Conservation (phyloP, 2,329 filamentous ascomycete genomes). For the Pseudogymnoascus sp. region DNA sequence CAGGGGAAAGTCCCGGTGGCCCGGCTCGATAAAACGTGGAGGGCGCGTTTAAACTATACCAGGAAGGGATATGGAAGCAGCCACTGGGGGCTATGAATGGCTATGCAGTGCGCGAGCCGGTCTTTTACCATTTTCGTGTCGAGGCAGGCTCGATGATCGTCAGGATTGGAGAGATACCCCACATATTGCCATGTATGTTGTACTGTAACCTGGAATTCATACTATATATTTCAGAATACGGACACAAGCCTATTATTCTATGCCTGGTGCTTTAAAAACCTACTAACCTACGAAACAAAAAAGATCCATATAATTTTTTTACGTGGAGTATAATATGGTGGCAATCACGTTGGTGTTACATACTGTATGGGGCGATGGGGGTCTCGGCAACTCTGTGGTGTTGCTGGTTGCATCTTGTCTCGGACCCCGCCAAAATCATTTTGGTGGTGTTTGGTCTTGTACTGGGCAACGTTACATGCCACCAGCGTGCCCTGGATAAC, state of each 20-base stretch:
- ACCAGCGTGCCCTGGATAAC: neutral
- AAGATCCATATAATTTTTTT: neutral
- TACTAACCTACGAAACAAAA: neutral
- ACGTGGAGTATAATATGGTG: neutral
- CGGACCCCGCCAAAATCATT: conserved; percentile 1
- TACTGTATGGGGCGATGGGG: neutral
- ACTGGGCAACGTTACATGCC: conserved; percentile 5
- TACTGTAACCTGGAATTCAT: neutral
- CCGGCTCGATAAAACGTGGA: neutral
- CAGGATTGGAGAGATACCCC: conserved; percentile 1
- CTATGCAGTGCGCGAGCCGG: neutral
- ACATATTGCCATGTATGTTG: conserved; percentile 5
- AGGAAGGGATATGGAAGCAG: neutral
- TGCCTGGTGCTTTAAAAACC: neutral
- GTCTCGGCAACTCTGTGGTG: neutral
- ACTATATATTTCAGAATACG: conserved; percentile 2
- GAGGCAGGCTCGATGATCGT: conserved; percentile 2
- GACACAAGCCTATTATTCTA: neutral
- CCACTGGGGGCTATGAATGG: neutral
- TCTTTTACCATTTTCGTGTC: conserved; percentile 3
- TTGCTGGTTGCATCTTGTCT: neutral
- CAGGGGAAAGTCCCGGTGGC: conserved; percentile 2
- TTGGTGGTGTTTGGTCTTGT: neutral
- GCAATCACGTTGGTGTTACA: neutral
- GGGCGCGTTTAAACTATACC: neutral